Evolutionary conservation across 2,329 filamentous ascomycete genomes (phyloP), one percentile per base, ranked within the genome.

Genomic region (Alternaria sp.): DNA sequence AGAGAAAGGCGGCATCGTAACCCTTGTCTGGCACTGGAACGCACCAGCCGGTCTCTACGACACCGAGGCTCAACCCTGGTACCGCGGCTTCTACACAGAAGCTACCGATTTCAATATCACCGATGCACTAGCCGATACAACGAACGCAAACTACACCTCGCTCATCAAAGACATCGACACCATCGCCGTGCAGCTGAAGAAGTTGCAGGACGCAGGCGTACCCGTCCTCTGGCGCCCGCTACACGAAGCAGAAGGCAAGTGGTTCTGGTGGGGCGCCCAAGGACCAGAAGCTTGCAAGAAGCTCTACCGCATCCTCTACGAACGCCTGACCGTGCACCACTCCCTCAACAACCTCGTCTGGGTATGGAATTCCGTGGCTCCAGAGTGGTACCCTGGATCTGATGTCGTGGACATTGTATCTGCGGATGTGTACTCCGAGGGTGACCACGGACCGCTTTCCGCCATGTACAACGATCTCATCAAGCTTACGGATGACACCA

Each of bases 261-360:
- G 82, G 82, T 84, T 84, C 74, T 84, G 82, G 81, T 84, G 82
- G 82, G 82, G 81, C 6, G 81, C 81, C 1, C 75, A 81, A 60
- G 81, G 81, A 0, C 72, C 82, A 3, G 81, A 79, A 65, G 72
- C 80, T 5, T 74, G 70, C 60, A 83, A 82, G 71, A 72, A 81
- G 65, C 72, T 84, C 4, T 83, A 73, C 54, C 63, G 66, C 1
- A 65, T 84, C 3, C 36, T 84, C 46, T 82, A 81, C 52, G 75
- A 82, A 40, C 74, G 82, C 1, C 65, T 83, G 31, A 82, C 80
- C 0, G 76, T 76, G 33, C 63, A 80, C 48, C 82, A 84, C 64
- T 62, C 67, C 2, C 62, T 84, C 21, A 78, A 81, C 62, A 84
- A 84, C 64, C 62, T 84, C 9, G 69, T 84, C 46, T 84, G 82